Evolutionary conservation across 1,284 basidiomycete genomes (phyloP).

Genomic region (Rhodotorula mucilaginosa): DNA sequence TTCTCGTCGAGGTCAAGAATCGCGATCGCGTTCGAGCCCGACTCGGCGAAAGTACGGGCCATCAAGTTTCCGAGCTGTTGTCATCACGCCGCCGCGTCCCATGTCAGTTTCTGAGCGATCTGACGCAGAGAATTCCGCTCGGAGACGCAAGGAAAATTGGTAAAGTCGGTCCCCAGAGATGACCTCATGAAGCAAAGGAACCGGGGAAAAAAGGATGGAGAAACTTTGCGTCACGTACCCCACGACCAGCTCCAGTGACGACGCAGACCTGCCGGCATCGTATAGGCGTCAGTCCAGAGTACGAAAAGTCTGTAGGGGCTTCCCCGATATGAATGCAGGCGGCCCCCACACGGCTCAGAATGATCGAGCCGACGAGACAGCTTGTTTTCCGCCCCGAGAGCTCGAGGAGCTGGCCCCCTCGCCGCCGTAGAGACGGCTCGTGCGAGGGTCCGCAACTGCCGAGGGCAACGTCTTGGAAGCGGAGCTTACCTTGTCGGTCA

Average conservation of each 20-base stretch:
- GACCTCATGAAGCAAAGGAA: neutral
- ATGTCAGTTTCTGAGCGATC: neutral
- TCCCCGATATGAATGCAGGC: no score
- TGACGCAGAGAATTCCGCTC: neutral
- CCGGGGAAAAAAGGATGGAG: neutral
- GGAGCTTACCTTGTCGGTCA: conserved; percentile 37
- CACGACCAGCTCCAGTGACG: conserved; percentile 90
- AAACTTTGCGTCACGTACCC: conserved; percentile 46
- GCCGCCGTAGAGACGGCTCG: no score
- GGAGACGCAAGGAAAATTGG: neutral
- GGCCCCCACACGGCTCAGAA: no score
- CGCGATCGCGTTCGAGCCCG: conserved; percentile 75
- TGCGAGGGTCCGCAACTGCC: neutral
- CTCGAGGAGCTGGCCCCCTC: no score
- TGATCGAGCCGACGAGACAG: no score
- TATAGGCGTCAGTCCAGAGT: neutral
- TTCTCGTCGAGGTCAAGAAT: conserved; percentile 78
- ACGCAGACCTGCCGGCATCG: conserved; percentile 63
- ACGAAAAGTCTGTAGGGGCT: no score
- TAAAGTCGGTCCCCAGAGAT: neutral
- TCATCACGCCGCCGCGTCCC: neutral
- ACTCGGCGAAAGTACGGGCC: conserved; percentile 81
- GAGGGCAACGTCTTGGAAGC: neutral
- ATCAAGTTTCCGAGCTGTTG: conserved; percentile 73
- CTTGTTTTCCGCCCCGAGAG: no score